A percentile compares a stretch with the other conserved stretches of the same genome.
phyloP scores from a whole-genome alignment of 352 stramenopile species.

The Phytophthora brassicae region DNA sequence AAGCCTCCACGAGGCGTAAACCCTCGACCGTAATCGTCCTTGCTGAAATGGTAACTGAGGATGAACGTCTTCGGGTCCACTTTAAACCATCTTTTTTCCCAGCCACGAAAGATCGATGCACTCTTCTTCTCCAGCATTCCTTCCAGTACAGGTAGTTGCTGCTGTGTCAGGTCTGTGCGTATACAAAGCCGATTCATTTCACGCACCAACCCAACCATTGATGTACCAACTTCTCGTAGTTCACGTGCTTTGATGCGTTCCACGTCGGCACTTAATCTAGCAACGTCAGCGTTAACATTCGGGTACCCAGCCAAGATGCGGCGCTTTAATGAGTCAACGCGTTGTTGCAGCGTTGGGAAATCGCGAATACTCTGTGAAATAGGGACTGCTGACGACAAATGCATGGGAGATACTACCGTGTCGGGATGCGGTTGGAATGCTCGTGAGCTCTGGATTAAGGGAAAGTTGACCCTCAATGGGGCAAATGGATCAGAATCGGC shows the following conservation, averaged over 20 bases:
- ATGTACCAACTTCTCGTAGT: constrained; percentile 44
- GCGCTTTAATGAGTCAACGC: constrained; percentile 56
- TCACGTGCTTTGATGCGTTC: constrained; percentile 35
- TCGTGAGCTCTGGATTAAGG: constrained; percentile 1
- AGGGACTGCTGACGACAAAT: constrained; percentile 13
- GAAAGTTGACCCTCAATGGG: constrained; percentile 12
- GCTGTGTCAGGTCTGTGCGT: constrained; percentile 30
- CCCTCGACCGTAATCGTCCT: constrained; percentile 58
- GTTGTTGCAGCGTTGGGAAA: constrained; percentile 49
- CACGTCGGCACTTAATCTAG: constrained; percentile 41
- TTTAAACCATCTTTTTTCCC: constrained; percentile 68
- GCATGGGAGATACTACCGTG: not conserved
- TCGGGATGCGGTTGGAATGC: constrained; percentile 10
- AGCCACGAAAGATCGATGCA: constrained; percentile 72
- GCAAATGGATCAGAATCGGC: constrained; percentile 5
- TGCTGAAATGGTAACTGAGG: constrained; percentile 69
- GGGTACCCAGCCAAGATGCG: constrained; percentile 39
- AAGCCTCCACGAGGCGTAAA: constrained; percentile 70
- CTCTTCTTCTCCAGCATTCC: constrained; percentile 79
- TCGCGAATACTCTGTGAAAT: constrained; percentile 39
- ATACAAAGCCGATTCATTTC: constrained; percentile 56
- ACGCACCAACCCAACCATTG: constrained; percentile 57
- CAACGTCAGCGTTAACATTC: constrained; percentile 46
- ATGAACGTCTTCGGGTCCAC: constrained; percentile 70
- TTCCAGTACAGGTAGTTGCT: constrained; percentile 56